These are phyloP conservation scores for Echeveria elegans DNA, from an alignment of 164 flowering plant species.

Conservation along the genomic window DNA sequence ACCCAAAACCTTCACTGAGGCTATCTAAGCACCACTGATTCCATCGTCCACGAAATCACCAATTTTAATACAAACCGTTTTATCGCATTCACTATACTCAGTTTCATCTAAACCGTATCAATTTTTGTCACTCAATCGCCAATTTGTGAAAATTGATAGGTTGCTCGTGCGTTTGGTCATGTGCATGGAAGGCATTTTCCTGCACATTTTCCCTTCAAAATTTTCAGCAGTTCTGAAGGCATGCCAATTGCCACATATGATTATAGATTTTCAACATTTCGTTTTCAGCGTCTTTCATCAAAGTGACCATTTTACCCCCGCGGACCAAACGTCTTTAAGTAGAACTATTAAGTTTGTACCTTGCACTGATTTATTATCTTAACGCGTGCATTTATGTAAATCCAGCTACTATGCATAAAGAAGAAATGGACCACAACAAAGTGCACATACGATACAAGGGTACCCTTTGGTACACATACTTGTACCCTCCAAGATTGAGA, in stretches of 20 bases:
- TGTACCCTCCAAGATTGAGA: conserved; percentile 1
- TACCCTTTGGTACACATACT: conserved; percentile 1
- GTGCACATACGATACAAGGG: neutral
- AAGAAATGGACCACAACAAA: neutral
- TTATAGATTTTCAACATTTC: too few species aligned
- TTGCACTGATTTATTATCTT: neutral
- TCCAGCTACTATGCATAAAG: neutral
- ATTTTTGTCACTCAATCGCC: too few species aligned
- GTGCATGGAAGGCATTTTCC: neutral
- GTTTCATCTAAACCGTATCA: conserved; percentile 17
- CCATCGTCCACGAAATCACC: conserved; percentile 8
- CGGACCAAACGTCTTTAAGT: too few species aligned
- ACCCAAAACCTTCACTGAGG: conserved; percentile 31
- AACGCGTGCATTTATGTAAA: neutral
- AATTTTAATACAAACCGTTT: neutral
- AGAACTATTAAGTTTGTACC: neutral
- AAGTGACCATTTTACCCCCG: too few species aligned
- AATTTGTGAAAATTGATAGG: neutral
- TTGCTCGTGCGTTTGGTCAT: neutral
- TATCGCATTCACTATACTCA: too few species aligned
- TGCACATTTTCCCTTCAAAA: too few species aligned
- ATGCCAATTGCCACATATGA: neutral
- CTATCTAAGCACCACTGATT: neutral
- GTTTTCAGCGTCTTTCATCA: too few species aligned
- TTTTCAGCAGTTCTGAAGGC: too few species aligned